Evolutionary conservation across 108 stramenopile species (phyloP), one percentile per base, ranked within the genome.

Genomic region (Nitzschia sp.): DNA sequence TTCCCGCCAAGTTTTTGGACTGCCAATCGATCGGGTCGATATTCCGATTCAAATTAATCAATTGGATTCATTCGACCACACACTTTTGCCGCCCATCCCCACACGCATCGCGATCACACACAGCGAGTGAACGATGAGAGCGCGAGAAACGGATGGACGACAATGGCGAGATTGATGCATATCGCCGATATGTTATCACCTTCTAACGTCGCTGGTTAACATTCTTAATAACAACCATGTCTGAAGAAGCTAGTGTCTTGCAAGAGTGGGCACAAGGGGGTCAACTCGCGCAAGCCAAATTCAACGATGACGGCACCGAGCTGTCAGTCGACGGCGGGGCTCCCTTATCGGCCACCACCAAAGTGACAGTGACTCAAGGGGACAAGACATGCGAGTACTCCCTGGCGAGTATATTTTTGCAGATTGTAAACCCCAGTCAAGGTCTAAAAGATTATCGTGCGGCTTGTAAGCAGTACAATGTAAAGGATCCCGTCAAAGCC

Each of bases 401-500:
- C 31, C n/a, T 89, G 48, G 92, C 84, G 1, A 85, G 86, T 18
- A 73, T 93, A 5, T 93, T 78, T 59, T 64, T 93, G 63, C 87
- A 89, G 71, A 70, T 89, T 34, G 8, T 82, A 26, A 68, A 90
- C 65, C 82, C 89, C 0, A 51, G 64, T 24, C 75, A 77, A 30
- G 56, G 70, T 76, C 66, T 91, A n/a, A 26, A 88, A 63, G 69
- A 64, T 9, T 94, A 94, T 62, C 77, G 90, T 60, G 77, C 83
- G 46, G 90, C 88, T 1, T 94, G 93, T 72, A 88, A 88, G 47
- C 58, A 73, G 23, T 69, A 85, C 60, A 64, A 80, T 6, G 90
- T 91, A 4, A 68, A 63, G 21, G 93, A 91, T 73, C 79, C 82
- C 0, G 87, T 94, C 63, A 91, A 90, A 55, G 79, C 88, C 24